Evolutionary conservation across 441 rosid species (phyloP).

Genomic region (Arabidopsis hybrid): DNA sequence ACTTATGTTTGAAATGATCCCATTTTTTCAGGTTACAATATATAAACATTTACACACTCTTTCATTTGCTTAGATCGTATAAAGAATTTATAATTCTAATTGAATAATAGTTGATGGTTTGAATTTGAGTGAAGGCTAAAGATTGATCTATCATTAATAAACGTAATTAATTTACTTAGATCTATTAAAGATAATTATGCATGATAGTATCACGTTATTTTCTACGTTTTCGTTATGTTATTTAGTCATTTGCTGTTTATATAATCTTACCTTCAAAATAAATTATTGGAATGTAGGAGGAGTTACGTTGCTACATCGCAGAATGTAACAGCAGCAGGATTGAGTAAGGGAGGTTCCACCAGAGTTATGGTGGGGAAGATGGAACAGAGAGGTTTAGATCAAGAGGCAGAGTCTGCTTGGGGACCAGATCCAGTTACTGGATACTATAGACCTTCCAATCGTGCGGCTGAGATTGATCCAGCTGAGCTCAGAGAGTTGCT

Average conservation of each 20-base stretch:
- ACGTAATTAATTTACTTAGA: conserved; percentile 2
- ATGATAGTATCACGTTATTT: neutral
- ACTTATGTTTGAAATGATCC: neutral
- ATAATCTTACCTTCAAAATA: too few species aligned
- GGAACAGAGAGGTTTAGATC: conserved; percentile 45
- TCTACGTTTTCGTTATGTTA: too few species aligned
- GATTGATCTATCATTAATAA: neutral
- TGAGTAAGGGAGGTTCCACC: conserved; percentile 48
- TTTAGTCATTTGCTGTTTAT: too few species aligned
- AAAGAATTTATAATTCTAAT: neutral
- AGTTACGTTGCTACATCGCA: conserved; percentile 52
- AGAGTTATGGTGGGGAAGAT: conserved; percentile 47
- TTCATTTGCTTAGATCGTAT: conserved; percentile 12
- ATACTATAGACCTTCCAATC: conserved; percentile 67
- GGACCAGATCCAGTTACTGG: conserved; percentile 80
- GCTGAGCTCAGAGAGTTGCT: conserved; percentile 73
- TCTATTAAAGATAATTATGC: conserved; percentile 2
- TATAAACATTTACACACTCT: neutral
- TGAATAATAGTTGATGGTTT: neutral
- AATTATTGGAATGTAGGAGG: conserved; percentile 45
- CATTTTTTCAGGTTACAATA: neutral
- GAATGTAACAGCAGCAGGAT: conserved; percentile 36
- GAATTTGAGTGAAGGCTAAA: neutral
- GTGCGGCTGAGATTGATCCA: conserved; percentile 63
- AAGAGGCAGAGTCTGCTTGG: conserved; percentile 61